Evolutionary conservation across 1,139 yeast genomes (phyloP), one percentile per base, ranked within the genome.

Genomic region (Starmera stellimalicola): DNA sequence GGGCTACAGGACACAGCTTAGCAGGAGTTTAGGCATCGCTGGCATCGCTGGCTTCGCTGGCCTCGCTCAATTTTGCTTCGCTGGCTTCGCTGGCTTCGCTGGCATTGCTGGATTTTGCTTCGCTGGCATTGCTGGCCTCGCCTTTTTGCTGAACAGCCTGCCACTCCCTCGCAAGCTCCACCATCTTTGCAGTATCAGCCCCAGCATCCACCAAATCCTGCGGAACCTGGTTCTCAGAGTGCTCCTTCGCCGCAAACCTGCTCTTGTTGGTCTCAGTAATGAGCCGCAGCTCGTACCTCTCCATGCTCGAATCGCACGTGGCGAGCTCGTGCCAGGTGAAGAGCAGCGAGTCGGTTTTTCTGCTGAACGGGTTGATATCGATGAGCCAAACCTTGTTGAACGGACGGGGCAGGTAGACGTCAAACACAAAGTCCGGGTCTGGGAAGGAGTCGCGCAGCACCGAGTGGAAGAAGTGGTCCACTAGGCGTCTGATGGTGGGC

Each of bases 211-310:
- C 79, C 20, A 93, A 75, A 47, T 91, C 99, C 34, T 73, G 65
- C 0, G 99, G 98, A 3, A 91, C 95, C 49, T 82, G 88, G 51
- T 80, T 85, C 50, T 88, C 95, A 3, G 94, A 74, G 51, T 83
- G 91, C 36, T 85, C 94, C 44, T 80, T 82, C 1, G 76, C 61
- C 0, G 84, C 79, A 59, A 87, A 84, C 22, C 91, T 64, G 1
- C 83, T 80, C 18, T 81, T 65, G 38, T 80, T 76, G 28, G 75
- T 73, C 44, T 73, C 70, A 3, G 76, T 68, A 10, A 91, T 77
- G 10, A 88, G 55, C 29, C 97, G 62, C n/a, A 88, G 53, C 31
- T 74, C 77, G 23, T 64, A 65, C n/a, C n/a, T n/a, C 6, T 52
- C 59, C 31, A 54, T 48, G 10, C 58, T 64, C 3, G 55, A 59